Base-by-base conservation (phyloP, 2,329 filamentous ascomycete genomes). In the Nemania abortiva region DNA sequence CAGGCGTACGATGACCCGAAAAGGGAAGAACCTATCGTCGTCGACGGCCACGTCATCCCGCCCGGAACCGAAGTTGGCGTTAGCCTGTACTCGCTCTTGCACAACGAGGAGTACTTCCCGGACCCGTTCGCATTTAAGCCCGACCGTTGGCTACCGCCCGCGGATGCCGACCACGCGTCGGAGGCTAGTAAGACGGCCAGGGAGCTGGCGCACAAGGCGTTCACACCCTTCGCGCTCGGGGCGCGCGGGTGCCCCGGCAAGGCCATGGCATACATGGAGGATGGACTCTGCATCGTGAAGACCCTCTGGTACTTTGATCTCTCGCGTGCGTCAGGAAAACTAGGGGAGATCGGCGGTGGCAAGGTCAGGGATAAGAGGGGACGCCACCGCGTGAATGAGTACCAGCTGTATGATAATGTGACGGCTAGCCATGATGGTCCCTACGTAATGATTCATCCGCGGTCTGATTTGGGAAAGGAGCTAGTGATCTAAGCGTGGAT, bases 171-270 rank as follows among this genome's bases (percentile, higher is more conserved):
- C n/a, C 5, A 20, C n/a, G 42, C 9, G 6, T 10, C 42, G 6
- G 42, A 47, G 7, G 6, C 42, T 47, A n/a, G 15, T 20, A 47
- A 18, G n/a, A 5, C 15, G 42, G 42, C 42, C 37, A 6, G 42
- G n/a, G 42, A 47, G n/a, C 15, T 7, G 42, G 42, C 7, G 42
- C 37, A 39, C 37, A 39, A 47, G 3, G 80, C 37, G 78, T 85
- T 66, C 84, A 84, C 0, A 79, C 82, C 6, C 70, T 73, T 73
- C 24, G 60, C 65, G 0, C 15, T 66, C 2, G 71, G 71, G 2
- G 6, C 34, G 6, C 29, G 84, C 2, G 81, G 82, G 5, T 87
- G 85, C 73, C 82, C 85, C 53, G 84, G 84, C 0, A 86, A 85
- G 77, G 76, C 79, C 0, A 74, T 84, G 27, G 82, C 83, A 10